Conservation (phyloP, 2,329 filamentous ascomycete genomes). For the Albophoma yamanashiensis region DNA sequence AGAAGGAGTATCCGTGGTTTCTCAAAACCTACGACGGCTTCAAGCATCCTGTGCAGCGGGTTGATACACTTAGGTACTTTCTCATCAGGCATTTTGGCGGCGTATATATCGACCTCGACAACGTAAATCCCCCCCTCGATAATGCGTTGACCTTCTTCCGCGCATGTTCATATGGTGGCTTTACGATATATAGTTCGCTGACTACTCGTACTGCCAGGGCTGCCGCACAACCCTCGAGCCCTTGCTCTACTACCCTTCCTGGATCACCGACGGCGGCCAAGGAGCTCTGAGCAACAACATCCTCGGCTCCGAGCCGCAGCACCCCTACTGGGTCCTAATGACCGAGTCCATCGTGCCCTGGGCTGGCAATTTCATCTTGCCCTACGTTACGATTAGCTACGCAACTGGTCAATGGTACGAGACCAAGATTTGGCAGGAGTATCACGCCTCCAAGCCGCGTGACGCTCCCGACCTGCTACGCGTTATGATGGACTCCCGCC, state of each 20-base stretch:
- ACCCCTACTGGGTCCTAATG: slow-evolving; percentile 4
- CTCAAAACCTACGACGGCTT: slow-evolving; percentile 65
- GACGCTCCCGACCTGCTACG: background rate
- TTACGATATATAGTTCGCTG: background rate
- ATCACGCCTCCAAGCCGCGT: slow-evolving; percentile 1
- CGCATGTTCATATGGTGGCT: background rate
- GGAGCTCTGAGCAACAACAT: slow-evolving; percentile 5
- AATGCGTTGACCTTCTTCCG: background rate
- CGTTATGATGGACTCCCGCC: slow-evolving; percentile 5
- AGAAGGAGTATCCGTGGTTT: slow-evolving; percentile 67
- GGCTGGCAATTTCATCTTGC: slow-evolving; percentile 1
- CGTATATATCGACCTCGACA: slow-evolving; percentile 70
- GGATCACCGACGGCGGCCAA: slow-evolving; percentile 3
- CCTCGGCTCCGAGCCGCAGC: slow-evolving; percentile 4
- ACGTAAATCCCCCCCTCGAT: background rate
- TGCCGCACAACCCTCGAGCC: slow-evolving; percentile 5
- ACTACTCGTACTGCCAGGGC: slow-evolving; percentile 23
- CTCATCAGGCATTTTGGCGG: slow-evolving; percentile 67
- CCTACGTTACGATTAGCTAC: slow-evolving; percentile 2
- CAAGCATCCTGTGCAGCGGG: slow-evolving; percentile 64
- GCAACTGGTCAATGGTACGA: slow-evolving; percentile 4
- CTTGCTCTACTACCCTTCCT: slow-evolving; percentile 5
- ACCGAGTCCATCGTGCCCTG: slow-evolving; percentile 1
- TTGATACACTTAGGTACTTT: slow-evolving; percentile 73
- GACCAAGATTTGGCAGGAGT: slow-evolving; percentile 3